Percentiles rank a stretch among this genome's conserved stretches.
Conservation (phyloP, 495 filamentous ascomycete genomes). For the Penicillium daleae region DNA sequence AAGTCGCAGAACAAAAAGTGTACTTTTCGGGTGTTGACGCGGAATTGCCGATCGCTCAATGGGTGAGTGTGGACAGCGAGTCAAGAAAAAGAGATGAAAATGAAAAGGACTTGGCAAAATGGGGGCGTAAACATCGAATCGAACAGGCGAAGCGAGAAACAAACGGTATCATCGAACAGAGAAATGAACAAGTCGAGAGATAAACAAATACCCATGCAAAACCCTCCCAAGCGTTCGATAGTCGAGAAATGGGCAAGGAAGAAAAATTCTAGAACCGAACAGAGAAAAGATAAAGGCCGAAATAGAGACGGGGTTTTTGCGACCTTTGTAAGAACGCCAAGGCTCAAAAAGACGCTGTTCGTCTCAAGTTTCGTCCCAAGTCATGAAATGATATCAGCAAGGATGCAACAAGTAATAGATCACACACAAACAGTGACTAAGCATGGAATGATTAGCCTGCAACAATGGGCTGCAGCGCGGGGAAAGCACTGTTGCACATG, state of each 20-base stretch:
- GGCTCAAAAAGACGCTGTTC: neutral
- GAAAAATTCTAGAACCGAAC: conserved; percentile 35
- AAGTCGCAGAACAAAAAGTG: conserved; percentile 35
- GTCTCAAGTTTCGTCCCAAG: conserved; percentile 21
- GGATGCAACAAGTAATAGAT: conserved; percentile 12
- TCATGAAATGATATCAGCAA: conserved; percentile 26
- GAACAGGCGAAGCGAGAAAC: conserved; percentile 28
- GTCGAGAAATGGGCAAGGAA: conserved; percentile 6
- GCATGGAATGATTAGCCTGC: conserved; percentile 29
- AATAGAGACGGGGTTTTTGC: conserved; percentile 9
- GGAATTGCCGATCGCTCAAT: conserved; percentile 32
- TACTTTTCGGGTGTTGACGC: conserved; percentile 43
- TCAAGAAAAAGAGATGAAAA: conserved; percentile 19
- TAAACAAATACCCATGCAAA: conserved; percentile 29
- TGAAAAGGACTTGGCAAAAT: conserved; percentile 14
- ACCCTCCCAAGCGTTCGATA: conserved; percentile 30
- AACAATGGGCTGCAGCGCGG: conserved; percentile 61
- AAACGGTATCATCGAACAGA: conserved; percentile 46
- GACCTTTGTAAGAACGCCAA: neutral
- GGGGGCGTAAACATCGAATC: conserved; percentile 38
- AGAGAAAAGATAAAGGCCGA: conserved; percentile 24
- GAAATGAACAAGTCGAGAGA: conserved; percentile 21
- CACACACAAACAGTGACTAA: neutral
- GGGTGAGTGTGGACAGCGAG: conserved; percentile 27
- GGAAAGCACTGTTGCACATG: conserved; percentile 62